Conservation (phyloP, 495 filamentous ascomycete species). For the Podospora bellae-mahoneyi region DNA sequence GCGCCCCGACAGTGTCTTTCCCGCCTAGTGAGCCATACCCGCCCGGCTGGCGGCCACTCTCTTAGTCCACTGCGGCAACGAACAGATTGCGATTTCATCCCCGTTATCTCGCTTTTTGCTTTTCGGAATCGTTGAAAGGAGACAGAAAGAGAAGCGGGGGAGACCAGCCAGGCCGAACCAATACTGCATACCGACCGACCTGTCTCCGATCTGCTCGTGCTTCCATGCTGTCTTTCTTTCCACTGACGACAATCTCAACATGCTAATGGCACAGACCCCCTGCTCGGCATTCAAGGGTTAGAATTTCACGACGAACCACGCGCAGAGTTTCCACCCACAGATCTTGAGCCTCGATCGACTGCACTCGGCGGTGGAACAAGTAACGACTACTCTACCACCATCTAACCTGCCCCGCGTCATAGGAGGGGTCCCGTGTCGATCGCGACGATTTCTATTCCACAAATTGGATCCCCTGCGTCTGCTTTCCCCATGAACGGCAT, state of each 20-base stretch:
- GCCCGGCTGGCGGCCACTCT: constrained; percentile 1
- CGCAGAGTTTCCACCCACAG: constrained; percentile 34
- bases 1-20: constrained; percentile 21
- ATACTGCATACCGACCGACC: no score
- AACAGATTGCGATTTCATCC: background rate
- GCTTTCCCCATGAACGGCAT: constrained; percentile 63
- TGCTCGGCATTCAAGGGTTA: constrained; percentile 48
- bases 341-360: constrained; percentile 9
- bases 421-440: constrained; percentile 37
- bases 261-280: constrained; percentile 51
- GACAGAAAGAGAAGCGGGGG: no score
- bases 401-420: constrained; percentile 36
- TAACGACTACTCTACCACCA: constrained; percentile 31
- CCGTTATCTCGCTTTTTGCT: background rate
- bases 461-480: constrained; percentile 13
- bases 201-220: background rate
- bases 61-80: constrained; percentile 8
- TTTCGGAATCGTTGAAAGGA: no score
- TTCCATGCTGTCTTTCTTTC: constrained; percentile 18
- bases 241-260: constrained; percentile 35
- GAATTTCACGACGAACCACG: constrained; percentile 32
- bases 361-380: constrained; percentile 5
- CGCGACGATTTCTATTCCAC: constrained; percentile 29
- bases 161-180: no score
- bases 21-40: constrained; percentile 5